Conservation (phyloP, 108 stramenopile species). For the Nannochloropsis granulata region DNA sequence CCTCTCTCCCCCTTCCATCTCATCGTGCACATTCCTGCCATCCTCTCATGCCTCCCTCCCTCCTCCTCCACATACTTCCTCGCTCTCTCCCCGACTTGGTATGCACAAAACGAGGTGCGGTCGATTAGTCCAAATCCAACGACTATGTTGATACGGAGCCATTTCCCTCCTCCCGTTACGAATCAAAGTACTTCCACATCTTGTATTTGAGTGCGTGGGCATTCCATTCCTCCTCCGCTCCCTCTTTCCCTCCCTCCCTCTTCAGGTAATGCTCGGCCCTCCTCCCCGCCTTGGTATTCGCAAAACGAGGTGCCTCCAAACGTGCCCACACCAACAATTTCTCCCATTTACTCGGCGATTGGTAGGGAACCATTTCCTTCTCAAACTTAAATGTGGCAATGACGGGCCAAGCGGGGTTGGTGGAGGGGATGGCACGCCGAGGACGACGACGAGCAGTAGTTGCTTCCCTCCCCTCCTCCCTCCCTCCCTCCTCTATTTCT, state of each 20-base stretch:
- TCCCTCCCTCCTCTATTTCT: no score
- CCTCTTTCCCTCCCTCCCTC: not conserved
- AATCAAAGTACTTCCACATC: no score
- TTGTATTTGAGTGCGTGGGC: not conserved
- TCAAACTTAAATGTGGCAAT: constrained; percentile 4
- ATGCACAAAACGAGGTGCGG: not conserved
- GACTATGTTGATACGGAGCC: no score
- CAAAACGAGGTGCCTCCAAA: not conserved
- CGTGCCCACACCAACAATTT: not conserved
- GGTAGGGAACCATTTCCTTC: not conserved
- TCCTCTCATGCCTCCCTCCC: not conserved
- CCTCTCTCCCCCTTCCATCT: no score
- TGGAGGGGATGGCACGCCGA: not conserved
- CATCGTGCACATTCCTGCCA: no score
- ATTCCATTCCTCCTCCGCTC: not conserved
- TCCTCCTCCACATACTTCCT: not conserved
- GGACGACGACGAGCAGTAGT: not conserved
- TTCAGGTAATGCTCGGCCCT: not conserved
- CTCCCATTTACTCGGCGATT: not conserved
- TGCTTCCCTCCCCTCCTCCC: no score
- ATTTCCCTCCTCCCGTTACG: no score
- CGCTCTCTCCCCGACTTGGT: not conserved
- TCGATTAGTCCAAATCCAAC: no score
- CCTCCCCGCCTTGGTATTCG: not conserved
- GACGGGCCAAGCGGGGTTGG: constrained; percentile 6